These are phyloP conservation scores for Adansonia digitata DNA, from an alignment of 345 rosid species.

Conservation along the genomic window DNA sequence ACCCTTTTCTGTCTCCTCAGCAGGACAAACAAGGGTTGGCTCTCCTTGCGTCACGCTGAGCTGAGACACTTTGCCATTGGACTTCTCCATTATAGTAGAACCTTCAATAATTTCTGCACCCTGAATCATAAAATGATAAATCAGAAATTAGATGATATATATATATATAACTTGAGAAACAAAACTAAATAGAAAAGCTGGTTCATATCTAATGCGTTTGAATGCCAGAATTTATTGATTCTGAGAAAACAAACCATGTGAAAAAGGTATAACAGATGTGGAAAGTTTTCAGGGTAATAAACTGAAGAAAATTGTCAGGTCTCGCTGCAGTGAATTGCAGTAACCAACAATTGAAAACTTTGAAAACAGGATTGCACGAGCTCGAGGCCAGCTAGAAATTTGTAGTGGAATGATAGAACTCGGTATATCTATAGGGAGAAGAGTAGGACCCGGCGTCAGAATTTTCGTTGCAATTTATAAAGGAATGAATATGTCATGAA, in stretches of 20 bases:
- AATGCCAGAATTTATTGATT: background rate
- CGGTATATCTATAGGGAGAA: background rate
- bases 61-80: constrained; percentile 31
- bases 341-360: background rate
- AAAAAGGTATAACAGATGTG: background rate
- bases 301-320: background rate
- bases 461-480: background rate
- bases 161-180: background rate
- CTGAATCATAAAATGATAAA: constrained; percentile 21
- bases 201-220: background rate
- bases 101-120: constrained; percentile 38
- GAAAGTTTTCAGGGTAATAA: background rate
- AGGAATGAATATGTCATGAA: constrained; percentile 6
- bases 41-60: constrained; percentile 55
- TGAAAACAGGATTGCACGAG: background rate
- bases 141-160: background rate
- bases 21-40: constrained; percentile 58
- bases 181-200: background rate
- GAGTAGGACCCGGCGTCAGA: background rate
- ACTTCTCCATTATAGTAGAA: constrained; percentile 40
- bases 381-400: background rate
- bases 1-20: constrained; percentile 65
- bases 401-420: background rate
- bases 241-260: constrained; percentile 14
- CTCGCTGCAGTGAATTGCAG: background rate